A percentile compares a stretch with the other conserved stretches of the same genome.
Conservation (phyloP, 2,329 filamentous ascomycete species). For the Colletotrichum sansevieriae region DNA sequence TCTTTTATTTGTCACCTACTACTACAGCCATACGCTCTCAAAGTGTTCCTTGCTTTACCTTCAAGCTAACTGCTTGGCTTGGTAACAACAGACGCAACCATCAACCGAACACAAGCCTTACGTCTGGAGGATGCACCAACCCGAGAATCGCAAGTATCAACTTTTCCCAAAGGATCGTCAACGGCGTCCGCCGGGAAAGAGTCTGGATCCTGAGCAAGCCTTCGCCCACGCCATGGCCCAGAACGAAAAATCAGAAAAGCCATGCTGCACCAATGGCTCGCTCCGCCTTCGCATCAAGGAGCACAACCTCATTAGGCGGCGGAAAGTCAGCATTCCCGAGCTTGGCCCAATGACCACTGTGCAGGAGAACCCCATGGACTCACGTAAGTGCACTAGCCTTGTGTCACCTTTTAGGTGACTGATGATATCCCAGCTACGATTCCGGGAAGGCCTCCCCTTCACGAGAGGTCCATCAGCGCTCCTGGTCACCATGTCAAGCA, state of each 20-base stretch:
- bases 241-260: constrained; percentile 57
- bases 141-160: constrained; percentile 70
- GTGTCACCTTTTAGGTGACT: constrained; percentile 11
- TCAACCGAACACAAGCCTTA: constrained; percentile 62
- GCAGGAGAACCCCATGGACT: constrained; percentile 77
- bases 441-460: constrained; percentile 72
- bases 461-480: constrained; percentile 75
- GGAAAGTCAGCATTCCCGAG: constrained; percentile 75
- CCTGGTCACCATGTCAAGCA: constrained; percentile 65
- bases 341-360: constrained; percentile 77
- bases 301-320: constrained; percentile 67
- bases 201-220: constrained; percentile 64
- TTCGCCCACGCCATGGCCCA: constrained; percentile 58
- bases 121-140: constrained; percentile 71
- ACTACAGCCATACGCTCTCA: constrained; percentile 20
- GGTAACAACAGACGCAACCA: constrained; percentile 41
- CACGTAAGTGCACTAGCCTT: constrained; percentile 65
- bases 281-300: constrained; percentile 69
- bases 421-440: constrained; percentile 68
- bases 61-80: constrained; percentile 39
- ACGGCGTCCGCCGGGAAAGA: constrained; percentile 57
- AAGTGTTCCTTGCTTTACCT: constrained; percentile 38
- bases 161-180: constrained; percentile 69
- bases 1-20: constrained; percentile 31
- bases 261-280: constrained; percentile 52